Evolutionary conservation across 225 moss, liverwort and hornwort species (phyloP).

Genomic region (Bryum argenteum): DNA sequence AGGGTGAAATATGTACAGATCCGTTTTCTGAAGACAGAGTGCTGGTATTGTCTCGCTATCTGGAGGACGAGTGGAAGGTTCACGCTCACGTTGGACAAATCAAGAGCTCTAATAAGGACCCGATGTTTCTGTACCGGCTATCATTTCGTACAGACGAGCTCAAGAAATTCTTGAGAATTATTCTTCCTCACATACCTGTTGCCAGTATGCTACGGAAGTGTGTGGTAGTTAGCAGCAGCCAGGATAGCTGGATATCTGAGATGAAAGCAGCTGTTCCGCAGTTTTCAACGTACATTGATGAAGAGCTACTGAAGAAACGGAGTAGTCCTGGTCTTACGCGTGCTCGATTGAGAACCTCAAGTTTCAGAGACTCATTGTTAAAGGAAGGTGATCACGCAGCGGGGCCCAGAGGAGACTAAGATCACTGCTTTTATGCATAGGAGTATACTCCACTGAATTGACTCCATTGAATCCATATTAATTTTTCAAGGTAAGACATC

Average conservation of each 20-base stretch:
- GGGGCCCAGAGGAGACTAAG: too few relatives aligned
- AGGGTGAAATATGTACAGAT: slow-evolving; percentile 57
- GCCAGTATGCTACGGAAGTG: slow-evolving; percentile 61
- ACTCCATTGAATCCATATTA: slow-evolving; percentile 7
- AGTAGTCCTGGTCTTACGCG: background rate
- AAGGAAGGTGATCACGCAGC: too few relatives aligned
- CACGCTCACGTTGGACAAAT: slow-evolving; percentile 47
- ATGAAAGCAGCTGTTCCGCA: slow-evolving; percentile 57
- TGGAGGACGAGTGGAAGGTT: slow-evolving; percentile 57
- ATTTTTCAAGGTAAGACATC: slow-evolving; percentile 16
- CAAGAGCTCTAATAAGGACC: slow-evolving; percentile 27
- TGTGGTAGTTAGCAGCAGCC: slow-evolving; percentile 39
- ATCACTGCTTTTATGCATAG: too few relatives aligned
- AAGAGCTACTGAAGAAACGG: slow-evolving; percentile 36
- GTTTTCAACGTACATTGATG: slow-evolving; percentile 46
- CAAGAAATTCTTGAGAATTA: slow-evolving; percentile 50
- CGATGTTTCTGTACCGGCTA: slow-evolving; percentile 37
- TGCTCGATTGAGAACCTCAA: background rate
- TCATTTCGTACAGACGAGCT: slow-evolving; percentile 61
- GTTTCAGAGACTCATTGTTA: too few relatives aligned
- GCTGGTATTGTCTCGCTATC: slow-evolving; percentile 49
- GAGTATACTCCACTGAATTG: too few relatives aligned
- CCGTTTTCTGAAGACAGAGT: slow-evolving; percentile 48
- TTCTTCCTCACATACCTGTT: slow-evolving; percentile 59
- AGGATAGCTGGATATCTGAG: slow-evolving; percentile 55